phyloP scores from a whole-genome alignment of 2,329 filamentous ascomycete species.

The Colletotrichum sansevieriae region DNA sequence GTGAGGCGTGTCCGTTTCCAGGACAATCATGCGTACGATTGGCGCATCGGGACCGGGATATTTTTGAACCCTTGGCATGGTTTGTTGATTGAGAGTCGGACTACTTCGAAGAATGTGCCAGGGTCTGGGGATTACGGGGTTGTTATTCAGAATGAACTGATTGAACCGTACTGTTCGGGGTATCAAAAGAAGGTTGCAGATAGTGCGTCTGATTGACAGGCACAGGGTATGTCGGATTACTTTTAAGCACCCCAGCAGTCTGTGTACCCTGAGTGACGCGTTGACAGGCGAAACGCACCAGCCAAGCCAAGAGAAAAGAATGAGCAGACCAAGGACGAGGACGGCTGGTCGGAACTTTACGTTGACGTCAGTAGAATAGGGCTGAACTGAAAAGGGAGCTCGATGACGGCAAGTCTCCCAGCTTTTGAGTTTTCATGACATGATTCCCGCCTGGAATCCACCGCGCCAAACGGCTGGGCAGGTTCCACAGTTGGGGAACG shows the following conservation, averaged over 20 bases:
- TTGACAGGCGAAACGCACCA: background rate
- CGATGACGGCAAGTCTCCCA: slow-evolving; percentile 30
- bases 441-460: slow-evolving; percentile 32
- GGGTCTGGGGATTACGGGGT: background rate
- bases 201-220: slow-evolving; percentile 5
- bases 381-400: slow-evolving; percentile 24
- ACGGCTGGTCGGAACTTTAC: background rate
- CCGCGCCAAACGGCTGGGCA: slow-evolving; percentile 29
- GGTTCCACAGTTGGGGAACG: slow-evolving; percentile 23
- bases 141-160: background rate
- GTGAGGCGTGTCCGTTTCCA: slow-evolving; percentile 70
- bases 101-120: background rate
- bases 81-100: background rate
- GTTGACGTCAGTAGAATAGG: slow-evolving; percentile 39
- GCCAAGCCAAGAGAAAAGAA: slow-evolving; percentile 9
- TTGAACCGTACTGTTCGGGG: background rate
- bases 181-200: slow-evolving; percentile 2
- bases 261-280: slow-evolving; percentile 20
- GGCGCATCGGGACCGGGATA: slow-evolving; percentile 32
- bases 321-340: slow-evolving; percentile 2
- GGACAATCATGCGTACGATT: slow-evolving; percentile 60
- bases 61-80: slow-evolving; percentile 21
- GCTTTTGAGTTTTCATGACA: slow-evolving; percentile 40
- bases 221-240: slow-evolving; percentile 10
- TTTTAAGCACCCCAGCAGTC: slow-evolving; percentile 4